Evolutionary conservation across 345 rosid species (phyloP), one percentile per base, ranked within the genome.

Genomic region (Balakata baccata): DNA sequence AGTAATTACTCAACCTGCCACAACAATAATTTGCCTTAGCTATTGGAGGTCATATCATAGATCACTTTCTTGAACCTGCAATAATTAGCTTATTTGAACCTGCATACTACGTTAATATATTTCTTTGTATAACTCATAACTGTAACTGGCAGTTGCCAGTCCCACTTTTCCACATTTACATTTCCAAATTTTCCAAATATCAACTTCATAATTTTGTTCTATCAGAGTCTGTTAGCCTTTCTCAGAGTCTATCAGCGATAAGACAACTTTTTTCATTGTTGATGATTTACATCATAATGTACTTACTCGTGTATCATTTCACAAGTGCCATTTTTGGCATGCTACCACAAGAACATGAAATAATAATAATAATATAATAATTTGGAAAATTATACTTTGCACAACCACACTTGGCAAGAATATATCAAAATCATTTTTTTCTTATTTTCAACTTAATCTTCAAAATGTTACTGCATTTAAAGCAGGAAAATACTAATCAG

Each of bases 311-410:
- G 4, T 13, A 29, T 11, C 43, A 34, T 29, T 18, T 18, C 67
- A 64, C 41, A 18, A 10, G 11, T 18, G 43, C 25, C 23, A 10
- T 39, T 25, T 14, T 45, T 3, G 45, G 20, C 53, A 18, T 20
- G 52, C 51, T 11, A 64, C 52, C 68, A 39, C 68, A 13, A 65
- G 52, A 45, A 43, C 8, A 43, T 65, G 52, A 43, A 65, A 39
- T 66, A 18, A 7, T 66, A 18, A 7, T 66, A 47, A 13, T 23
- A n/a, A 37, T 45, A 7, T 10, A 66, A 39, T 66, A 46, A 46
- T 5, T 22, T 10, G 54, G 54, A 22, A 46, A 9, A 17, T 46
- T 66, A 10, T 20, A 14, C 56, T 20, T 23, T 22, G 56, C 20
- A 17, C 67, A 63, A 39, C 67, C 67, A 17, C 67, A 63, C 0